Evolutionary conservation across 495 filamentous ascomycete genomes (phyloP).

Genomic region (Acidomyces sp.): DNA sequence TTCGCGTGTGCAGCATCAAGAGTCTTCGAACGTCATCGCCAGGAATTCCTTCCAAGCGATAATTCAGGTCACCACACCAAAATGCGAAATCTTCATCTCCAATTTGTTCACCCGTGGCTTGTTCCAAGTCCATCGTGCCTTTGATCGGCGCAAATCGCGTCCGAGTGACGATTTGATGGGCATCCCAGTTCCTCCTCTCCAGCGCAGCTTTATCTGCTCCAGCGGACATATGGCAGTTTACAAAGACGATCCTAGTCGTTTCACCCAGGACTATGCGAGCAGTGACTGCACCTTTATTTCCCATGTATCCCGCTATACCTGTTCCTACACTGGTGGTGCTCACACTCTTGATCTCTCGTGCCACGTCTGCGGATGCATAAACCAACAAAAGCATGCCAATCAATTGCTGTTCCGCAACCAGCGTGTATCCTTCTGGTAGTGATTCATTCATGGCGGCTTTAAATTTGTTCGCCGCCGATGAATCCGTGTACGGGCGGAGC

Average conservation of each 20-base stretch:
- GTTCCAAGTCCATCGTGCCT: constrained; percentile 38
- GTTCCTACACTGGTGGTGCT: constrained; percentile 72
- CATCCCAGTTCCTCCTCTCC: constrained; percentile 85
- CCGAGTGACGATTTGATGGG: constrained; percentile 56
- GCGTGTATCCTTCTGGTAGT: constrained; percentile 61
- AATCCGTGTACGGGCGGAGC: constrained; percentile 59
- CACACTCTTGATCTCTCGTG: constrained; percentile 57
- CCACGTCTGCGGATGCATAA: constrained; percentile 65
- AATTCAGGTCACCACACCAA: constrained; percentile 97
- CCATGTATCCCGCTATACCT: constrained; percentile 79
- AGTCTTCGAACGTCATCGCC: constrained; percentile 81
- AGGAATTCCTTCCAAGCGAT: constrained; percentile 74
- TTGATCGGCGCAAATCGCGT: constrained; percentile 62
- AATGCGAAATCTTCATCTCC: constrained; percentile 87
- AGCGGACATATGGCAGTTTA: constrained; percentile 83
- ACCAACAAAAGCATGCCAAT: constrained; percentile 75
- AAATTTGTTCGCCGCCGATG: constrained; percentile 57
- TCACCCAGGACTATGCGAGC: constrained; percentile 79
- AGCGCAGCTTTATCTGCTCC: constrained; percentile 63
- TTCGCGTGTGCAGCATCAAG: constrained; percentile 65
- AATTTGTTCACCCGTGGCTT: constrained; percentile 49
- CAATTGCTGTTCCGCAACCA: constrained; percentile 70
- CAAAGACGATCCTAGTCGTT: constrained; percentile 72
- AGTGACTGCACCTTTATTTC: constrained; percentile 85
- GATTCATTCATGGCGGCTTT: constrained; percentile 57